Conservation (phyloP, 768 basidiomycete species). For the Xerocomus spinulosus region DNA sequence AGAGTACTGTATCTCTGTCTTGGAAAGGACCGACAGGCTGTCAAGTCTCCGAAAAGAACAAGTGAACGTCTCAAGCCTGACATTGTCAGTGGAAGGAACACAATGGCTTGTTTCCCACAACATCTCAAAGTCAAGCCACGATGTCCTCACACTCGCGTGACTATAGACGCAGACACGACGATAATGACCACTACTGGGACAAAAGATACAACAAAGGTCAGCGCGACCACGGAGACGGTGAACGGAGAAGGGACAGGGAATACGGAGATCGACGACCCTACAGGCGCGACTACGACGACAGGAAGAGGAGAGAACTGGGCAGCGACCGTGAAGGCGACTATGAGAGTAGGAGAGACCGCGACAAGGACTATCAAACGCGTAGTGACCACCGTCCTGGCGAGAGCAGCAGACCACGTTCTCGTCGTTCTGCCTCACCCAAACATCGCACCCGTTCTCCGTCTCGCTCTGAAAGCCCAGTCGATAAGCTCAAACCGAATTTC, state of each 20-base stretch:
- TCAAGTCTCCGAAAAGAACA: conserved; percentile 2
- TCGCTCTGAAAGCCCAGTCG: conserved; percentile 41
- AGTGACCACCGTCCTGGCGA: conserved; percentile 23
- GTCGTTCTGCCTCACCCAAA: conserved; percentile 57
- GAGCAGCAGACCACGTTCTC: conserved; percentile 27
- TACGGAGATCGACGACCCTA: conserved; percentile 16
- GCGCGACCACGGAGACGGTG: conserved; percentile 17
- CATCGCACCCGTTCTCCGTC: conserved; percentile 38
- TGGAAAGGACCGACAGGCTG: conserved; percentile 1
- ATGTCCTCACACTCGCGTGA: conserved; percentile 19
- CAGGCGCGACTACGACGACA: conserved; percentile 19
- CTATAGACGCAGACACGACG: conserved; percentile 13
- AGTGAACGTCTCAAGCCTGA: conserved; percentile 13
- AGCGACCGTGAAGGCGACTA: conserved; percentile 12
- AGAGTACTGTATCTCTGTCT: conserved; percentile 21
- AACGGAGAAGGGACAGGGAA: conserved; percentile 17
- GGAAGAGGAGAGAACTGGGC: conserved; percentile 8
- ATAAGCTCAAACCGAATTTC: conserved; percentile 87
- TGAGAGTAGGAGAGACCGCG: conserved; percentile 13
- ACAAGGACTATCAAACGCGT: conserved; percentile 35
- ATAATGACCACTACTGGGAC: conserved; percentile 8
- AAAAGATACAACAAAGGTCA: conserved; percentile 7
- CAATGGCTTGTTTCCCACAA: too few relatives aligned
- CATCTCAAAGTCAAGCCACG: neutral
- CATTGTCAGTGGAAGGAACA: too few relatives aligned